Evolutionary conservation across 2,329 filamentous ascomycete genomes (phyloP), one percentile per base, ranked within the genome.

Genomic region (Coniochaeta pulveracea): DNA sequence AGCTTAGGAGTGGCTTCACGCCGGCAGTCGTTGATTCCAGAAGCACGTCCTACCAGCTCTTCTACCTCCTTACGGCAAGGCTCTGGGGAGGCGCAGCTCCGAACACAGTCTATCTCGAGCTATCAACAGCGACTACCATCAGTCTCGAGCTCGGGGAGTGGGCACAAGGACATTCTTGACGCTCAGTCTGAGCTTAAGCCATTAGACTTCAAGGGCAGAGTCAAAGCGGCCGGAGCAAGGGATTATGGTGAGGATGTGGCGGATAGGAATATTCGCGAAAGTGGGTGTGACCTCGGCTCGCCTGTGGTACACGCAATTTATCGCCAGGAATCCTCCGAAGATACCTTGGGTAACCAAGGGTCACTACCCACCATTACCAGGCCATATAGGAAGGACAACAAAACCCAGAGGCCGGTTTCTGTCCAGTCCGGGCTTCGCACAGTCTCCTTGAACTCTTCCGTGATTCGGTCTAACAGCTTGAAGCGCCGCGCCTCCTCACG

Each of bases 211-310:
- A 53, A 55, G 30, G 54, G 56, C 8, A 58, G 69, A 11, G 43
- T 74, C 3, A 50, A 61, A 35, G 69, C 71, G 1, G 47, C 66
- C 1, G 72, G 71, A 2, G 55, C 57, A 0, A 59, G 62, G 26
- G 64, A 70, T 32, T 77, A 73, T 42, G 74, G 68, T n/a, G 76
- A 80, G 47, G 74, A 78, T 46, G 72, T 79, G 2, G 74, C 72
- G 2, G 72, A 77, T 41, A 61, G 76, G 21, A 80, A 80, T 39
- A 56, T 73, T 28, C 51, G 48, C 4, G 47, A 56, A 16, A 64
- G 58, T 27, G 43, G 46, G 1, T 39, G 49, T 22, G 43, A 57
- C 33, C 39, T 60, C 5, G 43, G 50, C 6, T 57, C 55, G 3
- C 35, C 46, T 9, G 52, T 51, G 9, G 52, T 56, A 1, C 49